phyloP scores from a whole-genome alignment of 2,329 filamentous ascomycete genomes.

The Ceratocystis alfenasii region DNA sequence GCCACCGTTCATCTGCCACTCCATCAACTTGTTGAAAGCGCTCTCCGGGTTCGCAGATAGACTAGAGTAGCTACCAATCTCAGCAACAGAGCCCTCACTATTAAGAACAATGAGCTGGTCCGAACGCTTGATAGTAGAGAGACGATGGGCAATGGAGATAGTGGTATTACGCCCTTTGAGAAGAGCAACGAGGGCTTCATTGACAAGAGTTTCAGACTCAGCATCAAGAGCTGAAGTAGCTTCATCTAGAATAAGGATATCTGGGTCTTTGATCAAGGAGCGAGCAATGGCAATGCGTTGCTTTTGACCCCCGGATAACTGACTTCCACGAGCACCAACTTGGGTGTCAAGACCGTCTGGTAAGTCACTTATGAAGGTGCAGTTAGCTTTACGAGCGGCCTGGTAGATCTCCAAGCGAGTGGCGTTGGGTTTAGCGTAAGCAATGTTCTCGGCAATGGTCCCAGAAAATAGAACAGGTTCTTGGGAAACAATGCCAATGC shows the following conservation, averaged over 20 bases:
- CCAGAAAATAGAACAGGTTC: slow-evolving; percentile 88
- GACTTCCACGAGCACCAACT: slow-evolving; percentile 82
- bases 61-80: slow-evolving; percentile 72
- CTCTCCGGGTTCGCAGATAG: slow-evolving; percentile 62
- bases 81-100: slow-evolving; percentile 75
- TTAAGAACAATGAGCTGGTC: slow-evolving; percentile 90
- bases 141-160: slow-evolving; percentile 89
- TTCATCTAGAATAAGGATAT: slow-evolving; percentile 94
- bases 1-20: slow-evolving; percentile 92
- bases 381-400: slow-evolving; percentile 86
- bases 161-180: slow-evolving; percentile 85
- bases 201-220: slow-evolving; percentile 92
- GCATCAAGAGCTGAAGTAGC: slow-evolving; percentile 92
- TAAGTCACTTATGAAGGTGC: slow-evolving; percentile 91
- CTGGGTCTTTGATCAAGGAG: slow-evolving; percentile 85
- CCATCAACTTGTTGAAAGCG: slow-evolving; percentile 91
- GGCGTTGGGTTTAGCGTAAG: slow-evolving; percentile 75
- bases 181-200: slow-evolving; percentile 70
- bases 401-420: slow-evolving; percentile 68
- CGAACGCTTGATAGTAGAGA: slow-evolving; percentile 92
- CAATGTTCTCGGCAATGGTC: slow-evolving; percentile 76
- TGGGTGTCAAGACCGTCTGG: slow-evolving; percentile 90
- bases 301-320: slow-evolving; percentile 92
- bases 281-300: slow-evolving; percentile 95
- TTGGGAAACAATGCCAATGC: slow-evolving; percentile 90